phyloP scores from a whole-genome alignment of 2,329 filamentous ascomycete species.

The Fusarium lateritium region DNA sequence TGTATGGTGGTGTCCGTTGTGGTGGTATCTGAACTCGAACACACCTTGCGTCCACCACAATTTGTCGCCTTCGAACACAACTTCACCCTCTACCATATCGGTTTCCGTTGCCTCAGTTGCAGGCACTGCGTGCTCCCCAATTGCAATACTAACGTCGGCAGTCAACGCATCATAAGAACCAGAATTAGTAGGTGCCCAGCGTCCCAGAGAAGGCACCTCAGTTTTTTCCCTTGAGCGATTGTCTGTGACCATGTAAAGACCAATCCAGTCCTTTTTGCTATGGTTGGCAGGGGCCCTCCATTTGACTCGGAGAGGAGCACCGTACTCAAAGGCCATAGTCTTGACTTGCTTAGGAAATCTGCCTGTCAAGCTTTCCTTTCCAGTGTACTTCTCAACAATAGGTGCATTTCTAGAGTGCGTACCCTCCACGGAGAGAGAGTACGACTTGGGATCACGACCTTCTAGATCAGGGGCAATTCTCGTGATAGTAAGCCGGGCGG shows the following conservation, averaged over 20 bases:
- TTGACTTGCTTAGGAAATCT: conserved; percentile 79
- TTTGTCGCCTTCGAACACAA: conserved; percentile 92
- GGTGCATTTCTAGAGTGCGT: conserved; percentile 67
- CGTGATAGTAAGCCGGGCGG: conserved; percentile 86
- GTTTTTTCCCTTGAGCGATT: conserved; percentile 90
- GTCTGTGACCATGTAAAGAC: conserved; percentile 95
- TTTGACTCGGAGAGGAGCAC: conserved; percentile 87
- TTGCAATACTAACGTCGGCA: conserved; percentile 82
- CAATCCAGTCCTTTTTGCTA: conserved; percentile 94
- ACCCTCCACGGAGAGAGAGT: conserved; percentile 82
- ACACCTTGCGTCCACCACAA: conserved; percentile 97
- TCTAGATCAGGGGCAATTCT: conserved; percentile 84
- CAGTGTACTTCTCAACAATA: conserved; percentile 73
- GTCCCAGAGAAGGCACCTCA: conserved; percentile 85
- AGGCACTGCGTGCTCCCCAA: conserved; percentile 73
- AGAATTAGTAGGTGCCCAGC: conserved; percentile 87
- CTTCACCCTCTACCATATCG: conserved; percentile 81
- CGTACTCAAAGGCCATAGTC: conserved; percentile 88
- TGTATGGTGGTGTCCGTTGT: conserved; percentile 91
- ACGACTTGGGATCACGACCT: conserved; percentile 84
- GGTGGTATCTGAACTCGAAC: conserved; percentile 97
- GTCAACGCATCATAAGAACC: conserved; percentile 82
- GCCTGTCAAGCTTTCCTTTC: conserved; percentile 80
- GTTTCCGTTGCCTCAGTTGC: conserved; percentile 66
- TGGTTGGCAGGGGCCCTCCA: conserved; percentile 93